Evolutionary conservation across 2,329 filamentous ascomycete species (phyloP).

Genomic region (Aspergillus fijiensis): DNA sequence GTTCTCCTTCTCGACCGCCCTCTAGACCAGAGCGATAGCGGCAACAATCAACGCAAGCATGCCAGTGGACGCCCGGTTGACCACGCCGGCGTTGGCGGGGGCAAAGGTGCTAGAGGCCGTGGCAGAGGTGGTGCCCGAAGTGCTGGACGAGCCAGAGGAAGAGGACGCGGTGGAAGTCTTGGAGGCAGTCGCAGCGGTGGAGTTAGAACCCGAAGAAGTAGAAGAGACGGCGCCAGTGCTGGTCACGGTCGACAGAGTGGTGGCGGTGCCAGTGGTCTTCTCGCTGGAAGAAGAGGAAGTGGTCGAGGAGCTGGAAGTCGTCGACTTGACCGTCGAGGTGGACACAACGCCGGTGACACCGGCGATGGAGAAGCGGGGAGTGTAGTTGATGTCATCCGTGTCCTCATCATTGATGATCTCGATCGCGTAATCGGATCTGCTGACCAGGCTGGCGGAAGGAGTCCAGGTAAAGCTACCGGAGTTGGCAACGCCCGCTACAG

Average conservation of each 20-base stretch:
- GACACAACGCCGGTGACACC: slow-evolving; percentile 42
- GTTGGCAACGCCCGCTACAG: slow-evolving; percentile 49
- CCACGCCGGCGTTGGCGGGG: slow-evolving; percentile 31
- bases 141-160: slow-evolving; percentile 22
- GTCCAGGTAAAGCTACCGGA: slow-evolving; percentile 51
- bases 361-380: slow-evolving; percentile 51
- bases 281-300: slow-evolving; percentile 13
- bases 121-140: slow-evolving; percentile 24
- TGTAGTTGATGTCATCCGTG: slow-evolving; percentile 51
- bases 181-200: slow-evolving; percentile 13
- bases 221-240: slow-evolving; percentile 13
- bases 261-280: slow-evolving; percentile 22
- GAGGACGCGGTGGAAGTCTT: slow-evolving; percentile 19
- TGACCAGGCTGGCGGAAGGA: slow-evolving; percentile 41
- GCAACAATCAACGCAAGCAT: slow-evolving; percentile 38
- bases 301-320: slow-evolving; percentile 21
- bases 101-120: slow-evolving; percentile 28
- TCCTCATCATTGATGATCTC: slow-evolving; percentile 53
- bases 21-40: slow-evolving; percentile 37
- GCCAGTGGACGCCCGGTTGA: slow-evolving; percentile 36
- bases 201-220: slow-evolving; percentile 19
- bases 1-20: not conserved
- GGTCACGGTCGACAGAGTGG: slow-evolving; percentile 20
- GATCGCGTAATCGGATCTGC: slow-evolving; percentile 52
- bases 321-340: slow-evolving; percentile 25